Evolutionary conservation across 129 eudicot genomes (phyloP), one percentile per base, ranked within the genome.

Genomic region (Sambucus nigra): DNA sequence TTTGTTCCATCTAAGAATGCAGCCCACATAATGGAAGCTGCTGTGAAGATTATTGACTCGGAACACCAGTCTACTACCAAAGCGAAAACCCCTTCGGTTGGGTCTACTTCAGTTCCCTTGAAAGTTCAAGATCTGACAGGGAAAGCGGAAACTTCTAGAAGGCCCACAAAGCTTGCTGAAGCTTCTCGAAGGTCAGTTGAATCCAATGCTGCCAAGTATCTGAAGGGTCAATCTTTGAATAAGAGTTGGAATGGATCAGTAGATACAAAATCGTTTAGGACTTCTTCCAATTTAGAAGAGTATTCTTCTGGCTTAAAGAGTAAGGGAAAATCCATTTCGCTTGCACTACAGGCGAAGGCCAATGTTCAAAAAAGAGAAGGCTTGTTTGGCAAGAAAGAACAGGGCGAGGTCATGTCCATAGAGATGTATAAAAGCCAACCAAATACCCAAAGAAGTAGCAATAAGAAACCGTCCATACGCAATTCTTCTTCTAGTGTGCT

Each of bases 341-440:
- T 91, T 59, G 99, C 99, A 16, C 66, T 91, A 47, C 95, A 85
- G 57, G 99, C 99, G 13, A 91, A 91, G 68, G 95, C 72, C 32
- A 91, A 91, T 63, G 99, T 91, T 64, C 94, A 80, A 66, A 91
- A 77, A 70, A 74, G 99, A 29, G 94, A 75, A 77, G 87, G 94
- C 17, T 21, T 85, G 20, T 60, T 33, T 31, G 56, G 63, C 23
- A 53, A 48, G 55, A 69, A 69, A 77, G 78, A 64, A 60, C 50
- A 55, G 15, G 42, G 48, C 40, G 76, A 69, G n/a, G 25, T 39
- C 14, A 57, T 19, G 42, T 26, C 75, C 10, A 55, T 55, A 51
- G 75, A 73, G 55, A 18, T 61, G 7, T 71, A 69, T 33, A 71
- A 54, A 61, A 75, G 76, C 45, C 92, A 78, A 71, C 42, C 83